A percentile compares a stretch with the other conserved stretches of the same genome.
Conservation (phyloP, 2,329 filamentous ascomycete species). For the Fusarium lyarnte region DNA sequence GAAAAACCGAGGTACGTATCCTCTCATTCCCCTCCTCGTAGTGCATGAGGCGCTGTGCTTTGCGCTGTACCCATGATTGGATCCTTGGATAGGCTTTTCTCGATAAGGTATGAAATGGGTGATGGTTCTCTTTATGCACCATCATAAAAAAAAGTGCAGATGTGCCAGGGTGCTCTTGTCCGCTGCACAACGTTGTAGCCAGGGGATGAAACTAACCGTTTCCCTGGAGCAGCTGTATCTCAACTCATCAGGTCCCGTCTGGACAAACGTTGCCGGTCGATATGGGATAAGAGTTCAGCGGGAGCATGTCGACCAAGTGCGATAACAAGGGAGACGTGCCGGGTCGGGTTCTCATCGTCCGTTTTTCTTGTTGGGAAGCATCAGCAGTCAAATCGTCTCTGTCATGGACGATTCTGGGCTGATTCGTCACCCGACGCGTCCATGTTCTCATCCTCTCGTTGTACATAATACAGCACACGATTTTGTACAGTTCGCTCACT, state of each 20-base stretch:
- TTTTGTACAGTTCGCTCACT: conserved; percentile 18
- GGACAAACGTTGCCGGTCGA: conserved; percentile 5
- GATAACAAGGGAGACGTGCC: not conserved
- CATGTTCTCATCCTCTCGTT: conserved; percentile 35
- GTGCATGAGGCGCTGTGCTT: conserved; percentile 32
- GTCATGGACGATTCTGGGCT: conserved; percentile 40
- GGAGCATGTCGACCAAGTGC: conserved; percentile 9
- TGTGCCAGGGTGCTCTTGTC: conserved; percentile 29
- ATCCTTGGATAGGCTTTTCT: conserved; percentile 27
- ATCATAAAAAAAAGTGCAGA: conserved; percentile 30
- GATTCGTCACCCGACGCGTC: conserved; percentile 42
- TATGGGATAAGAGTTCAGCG: not conserved
- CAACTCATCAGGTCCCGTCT: conserved; percentile 20
- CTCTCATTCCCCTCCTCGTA: conserved; percentile 30
- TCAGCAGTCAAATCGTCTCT: conserved; percentile 17
- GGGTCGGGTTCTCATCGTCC: conserved; percentile 16
- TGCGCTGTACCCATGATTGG: conserved; percentile 33
- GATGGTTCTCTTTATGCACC: conserved; percentile 30
- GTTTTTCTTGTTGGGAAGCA: conserved; percentile 34
- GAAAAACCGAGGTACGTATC: conserved; percentile 14
- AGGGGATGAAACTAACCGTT: conserved; percentile 29
- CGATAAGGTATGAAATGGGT: conserved; percentile 34
- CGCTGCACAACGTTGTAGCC: conserved; percentile 31
- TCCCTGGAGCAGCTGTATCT: conserved; percentile 21
- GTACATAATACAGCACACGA: conserved; percentile 36